These are phyloP conservation scores for Toxoplasma gondii DNA, from an alignment of 169 alveolate species.

Conservation along the genomic window DNA sequence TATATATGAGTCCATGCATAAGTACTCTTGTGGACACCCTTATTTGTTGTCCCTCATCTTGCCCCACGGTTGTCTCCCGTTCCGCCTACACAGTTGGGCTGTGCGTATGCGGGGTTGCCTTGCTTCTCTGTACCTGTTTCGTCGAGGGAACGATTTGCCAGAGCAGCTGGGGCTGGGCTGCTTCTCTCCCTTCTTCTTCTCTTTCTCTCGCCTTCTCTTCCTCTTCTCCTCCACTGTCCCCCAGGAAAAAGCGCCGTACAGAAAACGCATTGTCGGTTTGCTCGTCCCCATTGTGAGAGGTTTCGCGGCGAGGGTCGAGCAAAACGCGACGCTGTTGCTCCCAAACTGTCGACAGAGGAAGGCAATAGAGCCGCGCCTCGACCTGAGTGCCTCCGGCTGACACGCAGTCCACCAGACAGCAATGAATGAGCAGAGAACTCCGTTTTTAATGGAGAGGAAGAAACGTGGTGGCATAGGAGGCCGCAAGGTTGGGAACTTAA, in stretches of 20 bases:
- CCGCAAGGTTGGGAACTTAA: not conserved
- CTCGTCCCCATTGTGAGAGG: not conserved
- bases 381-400: slow-evolving; percentile 27
- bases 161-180: slow-evolving; percentile 24
- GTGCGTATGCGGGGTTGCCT: not conserved
- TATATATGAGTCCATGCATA: no score
- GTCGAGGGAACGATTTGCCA: not conserved
- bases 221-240: slow-evolving; percentile 19
- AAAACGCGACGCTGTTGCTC: slow-evolving; percentile 5
- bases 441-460: not conserved
- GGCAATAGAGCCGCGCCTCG: slow-evolving; percentile 17
- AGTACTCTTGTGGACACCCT: no score
- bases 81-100: no score
- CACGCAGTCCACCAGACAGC: not conserved
- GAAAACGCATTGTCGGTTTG: not conserved
- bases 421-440: not conserved
- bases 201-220: slow-evolving; percentile 8
- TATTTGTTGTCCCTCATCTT: no score
- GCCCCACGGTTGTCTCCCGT: no score
- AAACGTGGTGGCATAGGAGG: not conserved
- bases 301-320: not conserved
- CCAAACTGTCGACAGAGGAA: slow-evolving; percentile 19
- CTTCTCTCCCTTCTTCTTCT: not conserved
- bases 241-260: not conserved
- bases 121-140: not conserved